phyloP scores from a whole-genome alignment of 176 grass and related monocot species.

The Oryza meridionalis region DNA sequence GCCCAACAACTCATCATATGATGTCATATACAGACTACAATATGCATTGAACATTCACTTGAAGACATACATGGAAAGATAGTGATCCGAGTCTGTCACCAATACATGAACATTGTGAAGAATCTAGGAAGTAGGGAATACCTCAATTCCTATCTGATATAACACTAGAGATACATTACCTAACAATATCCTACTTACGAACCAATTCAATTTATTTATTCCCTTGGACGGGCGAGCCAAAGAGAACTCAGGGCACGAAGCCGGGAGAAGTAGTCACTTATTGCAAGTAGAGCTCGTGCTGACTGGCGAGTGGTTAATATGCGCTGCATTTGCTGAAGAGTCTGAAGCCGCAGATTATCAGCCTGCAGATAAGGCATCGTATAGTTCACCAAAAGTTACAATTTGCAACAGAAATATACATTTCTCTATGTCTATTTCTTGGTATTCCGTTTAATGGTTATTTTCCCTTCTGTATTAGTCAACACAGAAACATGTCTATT shows the following conservation, averaged over 20 bases:
- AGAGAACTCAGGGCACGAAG: conserved; percentile 88
- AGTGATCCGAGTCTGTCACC: conserved; percentile 16
- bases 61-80: conserved; percentile 25
- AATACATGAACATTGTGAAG: conserved; percentile 43
- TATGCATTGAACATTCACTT: conserved; percentile 37
- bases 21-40: conserved; percentile 33
- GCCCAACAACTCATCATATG: conserved; percentile 30
- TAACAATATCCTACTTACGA: conserved; percentile 47
- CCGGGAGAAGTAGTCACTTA: conserved; percentile 81
- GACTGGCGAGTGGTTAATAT: conserved; percentile 88
- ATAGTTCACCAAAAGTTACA: conserved; percentile 10
- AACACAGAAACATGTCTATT: conserved; percentile 1
- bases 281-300: conserved; percentile 88
- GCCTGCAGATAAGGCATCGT: conserved; percentile 62
- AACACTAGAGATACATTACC: conserved; percentile 25
- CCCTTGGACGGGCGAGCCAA: conserved; percentile 80
- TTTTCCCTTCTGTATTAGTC: not conserved
- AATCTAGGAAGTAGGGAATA: conserved; percentile 33
- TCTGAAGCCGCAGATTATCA: conserved; percentile 90
- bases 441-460: not conserved
- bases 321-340: conserved; percentile 86
- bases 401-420: not conserved
- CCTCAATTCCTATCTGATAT: conserved; percentile 32
- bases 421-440: not conserved
- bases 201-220: conserved; percentile 65